Evolutionary conservation across 768 basidiomycete genomes (phyloP), one percentile per base, ranked within the genome.

Genomic region (Trametes cinnabarina): DNA sequence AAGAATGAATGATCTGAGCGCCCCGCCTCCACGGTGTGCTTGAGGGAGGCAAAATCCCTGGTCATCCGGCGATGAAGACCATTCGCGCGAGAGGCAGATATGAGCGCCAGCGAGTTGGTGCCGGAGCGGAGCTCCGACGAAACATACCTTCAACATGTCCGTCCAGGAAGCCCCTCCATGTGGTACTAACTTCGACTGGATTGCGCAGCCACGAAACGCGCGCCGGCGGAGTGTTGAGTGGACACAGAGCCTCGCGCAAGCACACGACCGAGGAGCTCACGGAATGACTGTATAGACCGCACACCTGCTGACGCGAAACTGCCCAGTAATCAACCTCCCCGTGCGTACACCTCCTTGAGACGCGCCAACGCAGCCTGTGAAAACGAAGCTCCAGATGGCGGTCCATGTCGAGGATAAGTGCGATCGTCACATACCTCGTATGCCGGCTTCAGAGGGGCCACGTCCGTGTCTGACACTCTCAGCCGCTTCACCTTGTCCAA

Each of bases 401-500:
- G 5, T 15, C 23, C 5, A 42, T 10, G 14, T 11, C 9, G 12
- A 35, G 8, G 23, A 4, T 7, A 41, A 40, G 11, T 12, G 23
- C 11, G 2, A 30, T 6, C 32, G 20, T 12, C 11, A 63, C 77
- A 22, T 61, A 91, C 92, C 76, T 89, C 86, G 69, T 97, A 97
- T 55, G 77, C 74, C 42, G 78, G 72, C 46, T 74, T 67, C 30
- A 93, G 73, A 14, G 78, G 71, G 17, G 74, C 79, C 4, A 90
- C 71, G 22, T 88, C 87, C 51, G 79, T 79, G 46, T 86, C 85
- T 37, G 76, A 70, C 2, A 94, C 77, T 61, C 82, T 82, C 61
- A 90, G 52, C 64, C 85, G 83, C 70, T 87, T 88, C 19, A 97
- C 79, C 62, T 78, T 79, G 4, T 81, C 75, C 39, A 90, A 73